phyloP scores from a whole-genome alignment of 805 yeast species.

The Torulaspora microellipsoides region DNA sequence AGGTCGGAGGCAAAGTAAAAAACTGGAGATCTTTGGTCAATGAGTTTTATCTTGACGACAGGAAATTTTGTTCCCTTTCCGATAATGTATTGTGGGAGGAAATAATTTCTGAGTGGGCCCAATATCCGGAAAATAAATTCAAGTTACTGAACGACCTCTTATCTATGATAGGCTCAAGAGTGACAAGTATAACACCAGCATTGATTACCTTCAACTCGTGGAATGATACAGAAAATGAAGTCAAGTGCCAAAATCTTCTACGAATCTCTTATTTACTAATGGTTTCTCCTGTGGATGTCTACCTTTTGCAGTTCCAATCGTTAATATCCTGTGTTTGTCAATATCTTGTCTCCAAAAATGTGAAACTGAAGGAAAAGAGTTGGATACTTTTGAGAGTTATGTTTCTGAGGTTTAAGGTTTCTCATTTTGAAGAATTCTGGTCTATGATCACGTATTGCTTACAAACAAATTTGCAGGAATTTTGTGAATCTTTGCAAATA shows the following conservation, averaged over 20 bases:
- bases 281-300: constrained; percentile 56
- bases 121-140: constrained; percentile 50
- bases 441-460: constrained; percentile 58
- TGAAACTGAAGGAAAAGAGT: constrained; percentile 28
- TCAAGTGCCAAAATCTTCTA: constrained; percentile 49
- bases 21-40: constrained; percentile 60
- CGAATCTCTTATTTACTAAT: constrained; percentile 62
- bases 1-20: constrained; percentile 37
- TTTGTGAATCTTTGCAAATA: constrained; percentile 28
- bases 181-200: constrained; percentile 48
- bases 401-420: constrained; percentile 54
- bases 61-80: constrained; percentile 19
- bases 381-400: constrained; percentile 61
- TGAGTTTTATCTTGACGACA: constrained; percentile 60
- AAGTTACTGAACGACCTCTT: constrained; percentile 34
- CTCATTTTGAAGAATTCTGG: constrained; percentile 70
- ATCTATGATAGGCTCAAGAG: constrained; percentile 33
- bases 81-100: constrained; percentile 43
- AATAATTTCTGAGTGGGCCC: constrained; percentile 59
- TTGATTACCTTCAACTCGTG: constrained; percentile 53
- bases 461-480: constrained; percentile 36
- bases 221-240: constrained; percentile 63
- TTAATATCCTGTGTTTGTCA: constrained; percentile 45
- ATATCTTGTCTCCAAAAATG: constrained; percentile 29
- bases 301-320: constrained; percentile 44